Base-by-base conservation (phyloP, 2,329 filamentous ascomycete genomes). In the Aspergillus ochraceoroseus region DNA sequence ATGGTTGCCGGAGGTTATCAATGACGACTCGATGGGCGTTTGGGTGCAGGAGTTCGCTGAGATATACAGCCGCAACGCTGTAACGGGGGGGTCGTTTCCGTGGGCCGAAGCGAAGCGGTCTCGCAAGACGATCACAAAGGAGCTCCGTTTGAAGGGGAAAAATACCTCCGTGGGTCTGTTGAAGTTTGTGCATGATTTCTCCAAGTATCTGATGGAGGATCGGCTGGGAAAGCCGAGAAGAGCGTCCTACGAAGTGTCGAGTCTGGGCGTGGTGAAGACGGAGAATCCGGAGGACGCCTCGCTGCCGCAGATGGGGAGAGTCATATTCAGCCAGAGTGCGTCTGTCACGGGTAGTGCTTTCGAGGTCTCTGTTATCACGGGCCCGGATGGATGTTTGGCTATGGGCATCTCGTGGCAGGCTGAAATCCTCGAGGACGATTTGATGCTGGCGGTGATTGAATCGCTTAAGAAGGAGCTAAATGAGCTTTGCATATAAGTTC, bases 281-380 rank as follows among this genome's bases (percentile, higher is more conserved):
- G 40, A 41, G 11, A 27, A 33, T 13, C 20, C 34, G 5, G 33
- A 25, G 11, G 44, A 44, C 9, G 8, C 48, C 3, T 41, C 46
- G 20, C 39, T 43, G 5, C 52, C 60, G 49, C 49, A 43, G 12
- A 58, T 72, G 18, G 63, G 62, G 1, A 59, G 66, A 3, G 62
- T 71, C 51, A 44, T 68, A 3, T 73, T 74, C 39, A 70, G 68
- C 15, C 70, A 74, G 47, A 66, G 64, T 46, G 57, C 61, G 2
- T 64, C 58, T 47, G 62, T 66, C 1, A 55, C 61, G 2, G 64
- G 67, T 0, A 52, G 56, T 18, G 63, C 65, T 3, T 46, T 73
- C 28, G 56, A 55, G 9, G 53, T 70, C 5, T 70, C 63, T 27
- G 59, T 60, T 37, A 57, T 67, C 9, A 70, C 68, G 0, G 71